A percentile compares a stretch with the other conserved stretches of the same genome.
Evolutionary conservation across 805 yeast species (phyloP).

Genomic region (Candida pseudoglaebosa): DNA sequence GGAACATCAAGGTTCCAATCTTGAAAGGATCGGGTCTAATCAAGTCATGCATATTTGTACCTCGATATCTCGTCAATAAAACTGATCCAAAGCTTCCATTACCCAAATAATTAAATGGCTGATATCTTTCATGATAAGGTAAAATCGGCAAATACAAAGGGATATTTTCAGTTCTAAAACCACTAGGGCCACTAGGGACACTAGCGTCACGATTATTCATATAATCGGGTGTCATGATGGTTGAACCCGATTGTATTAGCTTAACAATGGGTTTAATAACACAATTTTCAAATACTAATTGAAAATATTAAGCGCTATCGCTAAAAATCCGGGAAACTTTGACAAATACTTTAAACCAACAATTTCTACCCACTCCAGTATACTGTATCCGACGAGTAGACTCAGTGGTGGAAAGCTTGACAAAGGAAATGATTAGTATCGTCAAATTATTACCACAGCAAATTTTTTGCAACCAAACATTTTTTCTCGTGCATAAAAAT

Average conservation of each 20-base stretch:
- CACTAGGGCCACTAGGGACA: not conserved
- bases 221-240: not conserved
- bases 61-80: constrained; percentile 51
- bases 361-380: not conserved
- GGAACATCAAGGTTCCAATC: constrained; percentile 50
- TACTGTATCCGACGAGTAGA: too few relatives aligned
- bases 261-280: too few relatives aligned
- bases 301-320: not conserved
- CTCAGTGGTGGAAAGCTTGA: too few relatives aligned
- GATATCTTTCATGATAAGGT: constrained; percentile 31
- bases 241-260: too few relatives aligned
- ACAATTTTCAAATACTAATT: not conserved
- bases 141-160: constrained; percentile 10
- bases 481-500: not conserved
- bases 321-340: not conserved
- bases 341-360: not conserved
- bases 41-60: constrained; percentile 16
- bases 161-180: not conserved
- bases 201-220: too few relatives aligned
- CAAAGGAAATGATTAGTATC: too few relatives aligned
- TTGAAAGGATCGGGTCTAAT: constrained; percentile 11
- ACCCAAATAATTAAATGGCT: constrained; percentile 53
- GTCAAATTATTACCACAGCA: too few relatives aligned
- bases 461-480: constrained; percentile 1
- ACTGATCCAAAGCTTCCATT: constrained; percentile 77